phyloP scores from a whole-genome alignment of 2,329 filamentous ascomycete species.

The Diaporthe sp. region DNA sequence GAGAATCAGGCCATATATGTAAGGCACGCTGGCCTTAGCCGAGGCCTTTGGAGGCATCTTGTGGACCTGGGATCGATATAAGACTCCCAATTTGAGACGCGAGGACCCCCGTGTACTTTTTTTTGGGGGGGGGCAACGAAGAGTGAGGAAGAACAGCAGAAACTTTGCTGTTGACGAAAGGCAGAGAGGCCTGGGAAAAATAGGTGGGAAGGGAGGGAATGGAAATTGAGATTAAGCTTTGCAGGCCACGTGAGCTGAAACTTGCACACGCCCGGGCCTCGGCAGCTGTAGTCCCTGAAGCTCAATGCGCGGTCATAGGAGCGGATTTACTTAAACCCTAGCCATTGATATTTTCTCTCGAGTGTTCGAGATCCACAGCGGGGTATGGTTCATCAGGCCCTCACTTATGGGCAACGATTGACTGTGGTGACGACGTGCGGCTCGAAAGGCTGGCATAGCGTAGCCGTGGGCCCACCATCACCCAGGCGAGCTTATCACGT shows the following conservation, averaged over 20 bases:
- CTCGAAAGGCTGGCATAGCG: too few relatives aligned
- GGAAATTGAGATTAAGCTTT: neutral
- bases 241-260: neutral
- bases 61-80: neutral
- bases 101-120: neutral
- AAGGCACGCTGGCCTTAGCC: slow-evolving; percentile 41
- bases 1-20: slow-evolving; percentile 46
- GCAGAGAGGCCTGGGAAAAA: too few relatives aligned
- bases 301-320: neutral
- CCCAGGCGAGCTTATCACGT: neutral
- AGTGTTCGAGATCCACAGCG: too few relatives aligned
- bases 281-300: neutral
- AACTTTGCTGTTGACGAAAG: neutral
- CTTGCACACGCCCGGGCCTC: neutral
- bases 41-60: neutral
- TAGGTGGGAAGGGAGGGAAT: too few relatives aligned
- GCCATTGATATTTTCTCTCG: neutral
- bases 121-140: neutral
- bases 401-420: neutral
- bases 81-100: neutral
- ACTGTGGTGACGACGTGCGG: too few relatives aligned
- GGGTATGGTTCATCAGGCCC: too few relatives aligned
- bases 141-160: neutral
- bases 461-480: neutral
- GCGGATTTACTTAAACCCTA: neutral